A percentile compares a stretch with the other conserved stretches of the same genome.
Conservation (phyloP, 1,139 yeast genomes). For the Taphrina communis region DNA sequence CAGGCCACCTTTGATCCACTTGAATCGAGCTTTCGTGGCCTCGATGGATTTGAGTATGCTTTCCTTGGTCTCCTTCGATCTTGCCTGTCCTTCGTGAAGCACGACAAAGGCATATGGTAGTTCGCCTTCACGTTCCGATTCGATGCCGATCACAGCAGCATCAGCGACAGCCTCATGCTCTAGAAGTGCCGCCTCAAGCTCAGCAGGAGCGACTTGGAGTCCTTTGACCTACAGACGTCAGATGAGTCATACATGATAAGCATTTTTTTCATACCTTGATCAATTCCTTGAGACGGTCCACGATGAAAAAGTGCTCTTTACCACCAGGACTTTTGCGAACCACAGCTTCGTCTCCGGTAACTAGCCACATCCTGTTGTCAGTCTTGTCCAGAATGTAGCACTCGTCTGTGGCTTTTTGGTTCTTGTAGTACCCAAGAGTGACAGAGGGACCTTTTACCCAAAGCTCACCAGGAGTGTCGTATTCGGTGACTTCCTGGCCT, state of each 20-base stretch:
- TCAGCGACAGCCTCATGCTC: slow-evolving; percentile 53
- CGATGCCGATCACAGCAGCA: slow-evolving; percentile 53
- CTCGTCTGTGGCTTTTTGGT: slow-evolving; percentile 52
- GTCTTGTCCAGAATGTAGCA: slow-evolving; percentile 48
- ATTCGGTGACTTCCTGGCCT: slow-evolving; percentile 59
- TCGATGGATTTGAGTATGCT: slow-evolving; percentile 51
- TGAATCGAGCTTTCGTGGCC: slow-evolving; percentile 52
- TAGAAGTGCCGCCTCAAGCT: slow-evolving; percentile 69
- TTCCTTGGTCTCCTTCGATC: slow-evolving; percentile 39
- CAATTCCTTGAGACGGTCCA: slow-evolving; percentile 72
- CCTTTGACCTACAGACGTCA: slow-evolving; percentile 65
- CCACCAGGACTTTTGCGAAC: slow-evolving; percentile 47
- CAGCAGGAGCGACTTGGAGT: slow-evolving; percentile 82
- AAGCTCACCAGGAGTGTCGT: slow-evolving; percentile 71
- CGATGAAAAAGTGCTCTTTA: slow-evolving; percentile 61
- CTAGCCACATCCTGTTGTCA: slow-evolving; percentile 67
- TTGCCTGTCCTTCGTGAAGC: slow-evolving; percentile 46
- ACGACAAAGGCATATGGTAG: slow-evolving; percentile 53
- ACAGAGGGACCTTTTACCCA: slow-evolving; percentile 76
- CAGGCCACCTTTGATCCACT: slow-evolving; percentile 54
- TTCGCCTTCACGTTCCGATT: slow-evolving; percentile 52
- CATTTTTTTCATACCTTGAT: slow-evolving; percentile 58
- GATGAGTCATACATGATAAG: slow-evolving; percentile 48
- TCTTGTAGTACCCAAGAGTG: slow-evolving; percentile 60
- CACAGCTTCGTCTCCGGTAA: slow-evolving; percentile 69